Percentiles rank a stretch among this genome's conserved stretches.
Conservation (phyloP, 2,329 filamentous ascomycete species). For the Geoglossum cookeanum region DNA sequence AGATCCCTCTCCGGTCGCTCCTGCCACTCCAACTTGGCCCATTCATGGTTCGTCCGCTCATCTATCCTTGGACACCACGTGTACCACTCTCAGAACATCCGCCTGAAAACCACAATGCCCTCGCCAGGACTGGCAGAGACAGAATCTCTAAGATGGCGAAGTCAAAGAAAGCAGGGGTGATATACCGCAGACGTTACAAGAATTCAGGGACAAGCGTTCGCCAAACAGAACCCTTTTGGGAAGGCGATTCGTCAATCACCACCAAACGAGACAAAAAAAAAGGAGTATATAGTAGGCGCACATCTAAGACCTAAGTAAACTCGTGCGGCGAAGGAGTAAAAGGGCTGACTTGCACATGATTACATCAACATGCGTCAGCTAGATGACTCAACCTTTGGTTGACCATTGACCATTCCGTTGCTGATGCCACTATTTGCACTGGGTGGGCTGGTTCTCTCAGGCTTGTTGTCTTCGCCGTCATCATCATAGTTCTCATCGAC, state of each 20-base stretch:
- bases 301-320: not conserved
- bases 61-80: not conserved
- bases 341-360: not conserved
- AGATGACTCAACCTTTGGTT: slow-evolving; percentile 1
- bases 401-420: slow-evolving; percentile 4
- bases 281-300: not conserved
- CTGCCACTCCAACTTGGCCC: not conserved
- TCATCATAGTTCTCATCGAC: slow-evolving; percentile 97
- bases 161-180: not conserved
- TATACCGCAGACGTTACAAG: not conserved
- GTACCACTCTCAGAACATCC: not conserved
- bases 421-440: not conserved
- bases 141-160: not conserved
- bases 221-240: not conserved
- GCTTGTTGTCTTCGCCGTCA: slow-evolving; percentile 50
- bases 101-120: not conserved
- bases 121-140: not conserved
- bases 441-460: slow-evolving; percentile 2
- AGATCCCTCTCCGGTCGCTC: not conserved
- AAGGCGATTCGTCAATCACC: not conserved
- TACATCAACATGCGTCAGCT: not conserved
- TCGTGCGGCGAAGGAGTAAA: not conserved
- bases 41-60: not conserved
- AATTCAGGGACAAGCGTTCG: not conserved
- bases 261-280: not conserved